Evolutionary conservation across 441 rosid genomes (phyloP), one percentile per base, ranked within the genome.

Genomic region (Theobroma grandiflorum): DNA sequence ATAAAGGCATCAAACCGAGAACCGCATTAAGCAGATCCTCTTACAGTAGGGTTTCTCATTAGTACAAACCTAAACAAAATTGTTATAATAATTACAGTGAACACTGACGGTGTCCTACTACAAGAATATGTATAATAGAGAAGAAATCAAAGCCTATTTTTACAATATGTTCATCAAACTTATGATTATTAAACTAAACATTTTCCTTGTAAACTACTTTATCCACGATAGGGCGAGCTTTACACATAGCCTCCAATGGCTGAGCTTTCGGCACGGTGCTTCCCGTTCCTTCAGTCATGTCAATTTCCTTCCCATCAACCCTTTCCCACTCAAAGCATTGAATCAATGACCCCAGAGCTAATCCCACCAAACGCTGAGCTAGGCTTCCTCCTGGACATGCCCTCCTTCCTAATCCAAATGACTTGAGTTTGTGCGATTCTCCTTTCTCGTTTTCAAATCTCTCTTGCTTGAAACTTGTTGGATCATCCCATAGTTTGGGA

Each of bases 321-420:
- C 22, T 76, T n/a, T 63, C 61, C 79, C 79, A 75, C 2, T 75
- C 69, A 59, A 75, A 75, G 78, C 78, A 59, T 15, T 75, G 78
- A 58, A 75, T 43, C 68, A 75, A 40, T 1, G 78, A 75, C 2
- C 78, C 78, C 11, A 75, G 9, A 26, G 78, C 8, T 16, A 75
- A 16, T 2, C 68, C 65, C 57, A 75, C 43, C 37, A 45, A 0
- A 3, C 78, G 20, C 2, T 61, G 68, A 7, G 78, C 78, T 12
- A 75, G 38, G 35, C 7, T 31, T 1, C 61, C 49, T 20, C 72
- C 79, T 2, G 79, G 79, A 64, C 79, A 76, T 2, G 61, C 37
- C 62, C 79, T 76, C 47, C 79, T 45, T 12, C 79, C 79, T 38
- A 76, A 16, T 47, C 79, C 72, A 35, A 76, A 76, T 0, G 72